Evolutionary conservation across 2,329 filamentous ascomycete species (phyloP).

Genomic region (Clonostachys rhizophaga): DNA sequence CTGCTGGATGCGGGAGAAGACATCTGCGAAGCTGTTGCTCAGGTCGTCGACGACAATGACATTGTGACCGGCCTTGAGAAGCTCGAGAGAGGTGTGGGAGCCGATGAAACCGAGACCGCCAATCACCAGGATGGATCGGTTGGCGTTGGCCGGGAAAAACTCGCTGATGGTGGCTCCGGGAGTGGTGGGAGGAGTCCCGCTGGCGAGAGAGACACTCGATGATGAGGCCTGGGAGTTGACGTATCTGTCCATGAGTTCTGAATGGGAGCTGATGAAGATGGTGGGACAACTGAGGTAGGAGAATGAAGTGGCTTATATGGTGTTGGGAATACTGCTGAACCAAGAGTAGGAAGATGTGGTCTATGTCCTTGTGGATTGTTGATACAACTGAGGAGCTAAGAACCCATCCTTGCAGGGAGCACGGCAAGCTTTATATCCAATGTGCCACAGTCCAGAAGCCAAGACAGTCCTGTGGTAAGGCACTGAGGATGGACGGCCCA

Average conservation of each 20-base stretch:
- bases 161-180: conserved; percentile 1
- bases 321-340: no score
- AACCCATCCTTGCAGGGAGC: no score
- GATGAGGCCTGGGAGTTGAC: conserved; percentile 7
- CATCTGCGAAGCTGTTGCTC: conserved; percentile 33
- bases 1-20: conserved; percentile 17
- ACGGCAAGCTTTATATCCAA: no score
- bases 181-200: conserved; percentile 9
- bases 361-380: no score
- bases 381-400: no score
- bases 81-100: conserved; percentile 48
- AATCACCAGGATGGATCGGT: conserved; percentile 37
- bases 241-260: conserved; percentile 6
- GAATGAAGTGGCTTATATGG: no score
- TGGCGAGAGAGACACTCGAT: conserved; percentile 6
- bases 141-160: conserved; percentile 3
- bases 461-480: no score
- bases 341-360: no score
- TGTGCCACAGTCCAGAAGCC: no score
- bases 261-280: no score
- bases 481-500: no score
- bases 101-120: conserved; percentile 52
- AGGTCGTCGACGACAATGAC: conserved; percentile 42
- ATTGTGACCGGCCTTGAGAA: conserved; percentile 48
- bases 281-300: no score